Conservation (phyloP, 1,284 basidiomycete species). For the Sanghuangporus baumii region DNA sequence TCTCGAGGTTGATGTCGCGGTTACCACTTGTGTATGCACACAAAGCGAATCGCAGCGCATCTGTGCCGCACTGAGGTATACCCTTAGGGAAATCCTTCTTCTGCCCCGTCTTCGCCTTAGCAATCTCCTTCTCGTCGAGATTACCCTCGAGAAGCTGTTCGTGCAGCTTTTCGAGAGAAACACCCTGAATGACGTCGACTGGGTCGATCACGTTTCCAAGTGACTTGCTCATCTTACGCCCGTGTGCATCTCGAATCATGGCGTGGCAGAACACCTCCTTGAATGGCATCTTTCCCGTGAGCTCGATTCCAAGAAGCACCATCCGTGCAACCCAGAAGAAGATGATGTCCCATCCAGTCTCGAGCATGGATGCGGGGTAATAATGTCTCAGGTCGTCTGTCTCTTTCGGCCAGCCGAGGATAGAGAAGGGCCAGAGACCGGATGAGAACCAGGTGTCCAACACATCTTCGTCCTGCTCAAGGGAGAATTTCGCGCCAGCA, state of each 20-base stretch:
- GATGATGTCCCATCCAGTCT: slow-evolving; percentile 99
- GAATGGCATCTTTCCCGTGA: slow-evolving; percentile 93
- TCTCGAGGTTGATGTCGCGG: slow-evolving; percentile 94
- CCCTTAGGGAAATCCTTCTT: slow-evolving; percentile 99
- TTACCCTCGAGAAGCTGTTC: slow-evolving; percentile 89
- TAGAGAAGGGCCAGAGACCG: slow-evolving; percentile 97
- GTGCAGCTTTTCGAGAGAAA: slow-evolving; percentile 81
- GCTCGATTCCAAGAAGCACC: slow-evolving; percentile 89
- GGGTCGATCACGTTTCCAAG: slow-evolving; percentile 99
- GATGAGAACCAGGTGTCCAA: slow-evolving; percentile 99
- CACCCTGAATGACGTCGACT: slow-evolving; percentile 90
- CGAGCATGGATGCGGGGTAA: slow-evolving; percentile 87
- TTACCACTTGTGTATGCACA: slow-evolving; percentile 92
- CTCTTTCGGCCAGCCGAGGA: slow-evolving; percentile 95
- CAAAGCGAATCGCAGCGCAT: slow-evolving; percentile 92
- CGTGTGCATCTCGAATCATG: slow-evolving; percentile 98
- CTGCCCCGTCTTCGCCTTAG: slow-evolving; percentile 89
- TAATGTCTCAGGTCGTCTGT: slow-evolving; percentile 73
- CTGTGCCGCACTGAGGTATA: slow-evolving; percentile 97
- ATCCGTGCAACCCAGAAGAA: slow-evolving; percentile 99
- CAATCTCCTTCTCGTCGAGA: slow-evolving; percentile 90
- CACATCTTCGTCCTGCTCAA: slow-evolving; percentile 96
- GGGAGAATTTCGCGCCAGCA: slow-evolving; percentile 62
- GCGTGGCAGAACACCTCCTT: slow-evolving; percentile 98
- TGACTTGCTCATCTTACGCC: slow-evolving; percentile 98